Base-by-base conservation (phyloP, 2,329 filamentous ascomycete species). In the Cytospora leucostoma region DNA sequence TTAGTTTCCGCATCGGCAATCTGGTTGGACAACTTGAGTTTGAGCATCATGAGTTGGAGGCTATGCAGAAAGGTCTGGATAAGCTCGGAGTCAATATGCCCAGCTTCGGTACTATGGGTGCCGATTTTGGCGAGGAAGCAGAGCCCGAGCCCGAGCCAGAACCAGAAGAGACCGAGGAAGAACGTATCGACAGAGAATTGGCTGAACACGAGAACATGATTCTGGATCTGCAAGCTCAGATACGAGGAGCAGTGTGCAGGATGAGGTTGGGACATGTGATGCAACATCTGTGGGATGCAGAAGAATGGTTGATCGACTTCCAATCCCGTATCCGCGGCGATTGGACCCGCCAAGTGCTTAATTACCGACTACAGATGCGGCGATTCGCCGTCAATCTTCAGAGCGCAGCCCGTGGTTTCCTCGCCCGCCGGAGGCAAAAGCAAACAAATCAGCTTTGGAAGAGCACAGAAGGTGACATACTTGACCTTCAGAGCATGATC, bases 101-200 rank as follows among this genome's bases (percentile, higher is more conserved):
- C 47, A 97, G 92, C 79, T 99, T 99, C 79, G 93, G 93, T 61
- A 96, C 93, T 65, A 98, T 99, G 91, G 90, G 93, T 57, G 94
- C 93, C 67, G 94, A 95, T 72, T 97, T 99, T 80, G 93, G 92
- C 44, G 89, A 94, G 7, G 92, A 96, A 71, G 87, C 73, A 49
- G 58, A 68, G 5, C 74, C 88, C 1, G 84, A 89, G 61, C 90
- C 90, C 0, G 44, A 47, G n/a, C 44, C 40, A 3, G 40, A 47
- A 15, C 89, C 89, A 0, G 87, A 90, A 72, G 95, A 98, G 72
- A 93, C 91, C 0, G 94, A 98, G 70, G 91, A 98, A 71, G 93
- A 98, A 70, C 84, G 93, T 51, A 89, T 95, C 61, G 86, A 93
- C 56, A 84, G 93, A 61, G 92, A 97, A 73, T 77, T 99, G 4